Conservation (phyloP, 106 monocot species). For the Dioscorea alata region DNA sequence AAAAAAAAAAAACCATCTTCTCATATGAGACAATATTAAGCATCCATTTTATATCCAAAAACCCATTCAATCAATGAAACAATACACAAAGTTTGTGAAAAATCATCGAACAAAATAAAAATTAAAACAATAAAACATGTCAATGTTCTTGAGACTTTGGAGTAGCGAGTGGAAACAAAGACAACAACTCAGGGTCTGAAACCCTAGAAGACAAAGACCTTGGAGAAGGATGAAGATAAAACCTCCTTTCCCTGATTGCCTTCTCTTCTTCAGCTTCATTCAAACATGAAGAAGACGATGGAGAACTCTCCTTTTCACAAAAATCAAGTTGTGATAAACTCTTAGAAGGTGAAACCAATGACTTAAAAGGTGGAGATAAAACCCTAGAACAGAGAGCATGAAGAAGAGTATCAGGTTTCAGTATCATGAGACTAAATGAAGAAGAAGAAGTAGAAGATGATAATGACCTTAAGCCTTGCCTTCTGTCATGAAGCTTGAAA, state of each 20-base stretch:
- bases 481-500: constrained; percentile 31
- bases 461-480: constrained; percentile 9
- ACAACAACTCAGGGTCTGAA: constrained; percentile 23
- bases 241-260: constrained; percentile 47
- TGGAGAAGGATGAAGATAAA: constrained; percentile 39
- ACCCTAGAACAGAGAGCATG: background rate
- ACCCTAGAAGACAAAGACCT: constrained; percentile 3
- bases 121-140: background rate
- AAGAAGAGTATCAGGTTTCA: constrained; percentile 4
- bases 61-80: too few species aligned
- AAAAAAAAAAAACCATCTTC: too few species aligned
- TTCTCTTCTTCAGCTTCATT: constrained; percentile 37
- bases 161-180: constrained; percentile 19
- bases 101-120: too few species aligned
- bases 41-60: too few species aligned
- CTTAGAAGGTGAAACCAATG: constrained; percentile 21
- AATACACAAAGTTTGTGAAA: too few species aligned
- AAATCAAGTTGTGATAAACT: constrained; percentile 7
- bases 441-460: too few species aligned
- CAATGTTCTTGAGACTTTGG: background rate
- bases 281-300: background rate
- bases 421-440: constrained; percentile 10
- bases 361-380: background rate
- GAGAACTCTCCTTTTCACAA: background rate
- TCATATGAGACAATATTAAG: too few species aligned